Conservation (phyloP, 306 rosid species). For the Aeschynomene evenia region DNA sequence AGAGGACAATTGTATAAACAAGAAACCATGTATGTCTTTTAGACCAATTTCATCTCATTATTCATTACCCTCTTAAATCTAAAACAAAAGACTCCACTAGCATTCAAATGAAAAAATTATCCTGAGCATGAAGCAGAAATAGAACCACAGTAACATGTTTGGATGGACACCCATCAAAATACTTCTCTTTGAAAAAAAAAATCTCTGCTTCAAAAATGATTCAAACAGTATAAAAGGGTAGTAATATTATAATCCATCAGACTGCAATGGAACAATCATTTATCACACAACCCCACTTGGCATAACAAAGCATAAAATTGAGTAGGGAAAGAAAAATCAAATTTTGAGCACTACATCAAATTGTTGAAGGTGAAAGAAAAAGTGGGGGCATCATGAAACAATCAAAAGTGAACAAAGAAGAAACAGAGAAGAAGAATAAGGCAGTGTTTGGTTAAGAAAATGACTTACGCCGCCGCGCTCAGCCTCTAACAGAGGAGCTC, state of each 20-base stretch:
- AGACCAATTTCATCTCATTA: neutral
- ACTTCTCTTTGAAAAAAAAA: neutral
- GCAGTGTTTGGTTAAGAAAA: neutral
- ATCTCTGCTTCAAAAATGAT: neutral
- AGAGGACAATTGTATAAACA: neutral
- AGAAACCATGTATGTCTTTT: neutral
- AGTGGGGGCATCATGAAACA: neutral
- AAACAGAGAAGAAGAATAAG: neutral
- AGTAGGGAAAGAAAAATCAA: neutral
- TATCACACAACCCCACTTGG: neutral
- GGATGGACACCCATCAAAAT: neutral
- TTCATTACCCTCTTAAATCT: neutral
- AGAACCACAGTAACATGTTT: neutral
- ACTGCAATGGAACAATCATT: neutral
- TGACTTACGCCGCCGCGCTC: slow-evolving; percentile 37
- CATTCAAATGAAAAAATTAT: neutral
- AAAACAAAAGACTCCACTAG: neutral
- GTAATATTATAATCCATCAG: neutral
- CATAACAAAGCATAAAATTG: neutral
- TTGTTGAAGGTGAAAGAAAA: neutral
- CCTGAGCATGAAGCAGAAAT: neutral
- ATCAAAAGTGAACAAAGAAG: neutral
- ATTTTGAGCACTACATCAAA: neutral
- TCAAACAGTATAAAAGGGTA: neutral
- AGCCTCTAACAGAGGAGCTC: slow-evolving; percentile 44